phyloP scores from a whole-genome alignment of 169 alveolate species.

The Plasmodium billcollinsi region DNA sequence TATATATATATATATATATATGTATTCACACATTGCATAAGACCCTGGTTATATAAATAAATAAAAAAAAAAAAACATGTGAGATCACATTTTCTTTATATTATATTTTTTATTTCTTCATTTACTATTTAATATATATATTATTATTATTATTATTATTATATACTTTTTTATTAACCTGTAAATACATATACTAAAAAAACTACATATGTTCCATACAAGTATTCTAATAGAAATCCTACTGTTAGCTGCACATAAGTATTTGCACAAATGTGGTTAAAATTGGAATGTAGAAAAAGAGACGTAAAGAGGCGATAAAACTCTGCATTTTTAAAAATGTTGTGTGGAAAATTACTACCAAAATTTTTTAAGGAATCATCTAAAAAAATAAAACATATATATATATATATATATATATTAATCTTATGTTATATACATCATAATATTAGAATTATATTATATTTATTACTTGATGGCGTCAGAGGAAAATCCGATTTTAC shows the following conservation, averaged over 20 bases:
- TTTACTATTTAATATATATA: neutral
- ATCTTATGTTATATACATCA: neutral
- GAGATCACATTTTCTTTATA: too few relatives aligned
- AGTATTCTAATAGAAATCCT: conserved; percentile 75
- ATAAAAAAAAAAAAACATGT: neutral
- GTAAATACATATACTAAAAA: conserved; percentile 76
- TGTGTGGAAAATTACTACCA: conserved; percentile 74
- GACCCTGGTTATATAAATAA: neutral
- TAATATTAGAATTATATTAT: neutral
- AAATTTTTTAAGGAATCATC: conserved; percentile 75
- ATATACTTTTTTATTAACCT: conserved; percentile 18
- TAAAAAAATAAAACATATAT: conserved; percentile 4
- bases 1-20: neutral
- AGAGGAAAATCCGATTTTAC: conserved; percentile 56
- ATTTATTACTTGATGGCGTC: conserved; percentile 65
- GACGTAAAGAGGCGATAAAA: conserved; percentile 77
- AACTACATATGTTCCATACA: conserved; percentile 75
- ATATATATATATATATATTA: neutral
- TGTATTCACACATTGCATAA: neutral
- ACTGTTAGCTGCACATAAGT: conserved; percentile 76
- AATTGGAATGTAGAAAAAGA: conserved; percentile 72
- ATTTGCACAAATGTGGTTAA: conserved; percentile 78
- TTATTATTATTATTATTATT: neutral
- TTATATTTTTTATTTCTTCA: neutral
- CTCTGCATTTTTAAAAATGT: conserved; percentile 61